Conservation (phyloP, 345 rosid genomes). For the Heritiera littoralis region DNA sequence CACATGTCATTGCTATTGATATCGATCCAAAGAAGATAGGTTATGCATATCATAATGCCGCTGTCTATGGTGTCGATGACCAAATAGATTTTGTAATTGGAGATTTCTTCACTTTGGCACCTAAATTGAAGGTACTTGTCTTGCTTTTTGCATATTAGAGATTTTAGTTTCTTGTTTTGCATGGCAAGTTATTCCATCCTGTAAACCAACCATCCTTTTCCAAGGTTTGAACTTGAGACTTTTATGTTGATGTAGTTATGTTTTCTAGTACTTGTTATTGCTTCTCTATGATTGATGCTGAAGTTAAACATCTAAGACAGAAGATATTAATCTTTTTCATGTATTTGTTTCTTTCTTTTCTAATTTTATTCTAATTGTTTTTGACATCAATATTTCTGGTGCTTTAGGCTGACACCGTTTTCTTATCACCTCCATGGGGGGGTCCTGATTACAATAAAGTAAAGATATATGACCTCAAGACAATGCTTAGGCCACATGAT, state of each 20-base stretch:
- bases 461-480: conserved; percentile 61
- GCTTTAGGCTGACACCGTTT: conserved; percentile 73
- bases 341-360: background rate
- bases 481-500: conserved; percentile 84
- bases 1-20: conserved; percentile 77
- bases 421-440: conserved; percentile 98
- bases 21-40: conserved; percentile 76
- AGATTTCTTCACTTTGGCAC: conserved; percentile 74
- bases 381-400: conserved; percentile 9
- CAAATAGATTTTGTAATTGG: conserved; percentile 76
- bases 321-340: background rate
- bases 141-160: background rate
- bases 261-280: background rate
- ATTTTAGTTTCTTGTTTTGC: conserved; percentile 12
- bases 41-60: conserved; percentile 81
- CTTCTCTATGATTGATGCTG: background rate
- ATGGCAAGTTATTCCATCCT: background rate
- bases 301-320: background rate
- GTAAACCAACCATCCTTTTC: background rate
- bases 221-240: background rate
- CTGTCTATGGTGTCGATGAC: conserved; percentile 73
- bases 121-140: conserved; percentile 60
- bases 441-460: conserved; percentile 84
- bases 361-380: background rate
- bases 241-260: background rate